Evolutionary conservation across 306 rosid genomes (phyloP).

Genomic region (Hippophae rhamnoides): DNA sequence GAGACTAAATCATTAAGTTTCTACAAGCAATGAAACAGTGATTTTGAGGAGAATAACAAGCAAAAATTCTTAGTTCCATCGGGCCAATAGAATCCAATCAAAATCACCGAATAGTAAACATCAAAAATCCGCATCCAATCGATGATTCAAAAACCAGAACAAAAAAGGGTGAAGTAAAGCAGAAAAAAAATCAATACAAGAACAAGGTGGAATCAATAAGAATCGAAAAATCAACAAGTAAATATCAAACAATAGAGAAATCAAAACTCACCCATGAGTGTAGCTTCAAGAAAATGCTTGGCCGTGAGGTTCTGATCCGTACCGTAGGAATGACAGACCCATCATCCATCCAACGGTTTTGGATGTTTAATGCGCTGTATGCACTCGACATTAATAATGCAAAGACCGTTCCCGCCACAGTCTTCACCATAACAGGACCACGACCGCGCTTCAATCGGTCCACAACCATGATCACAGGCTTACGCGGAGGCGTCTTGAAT

Average conservation of each 20-base stretch:
- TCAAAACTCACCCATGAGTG: conserved; percentile 61
- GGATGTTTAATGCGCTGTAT: conserved; percentile 50
- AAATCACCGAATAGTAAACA: not conserved
- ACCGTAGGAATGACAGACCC: conserved; percentile 55
- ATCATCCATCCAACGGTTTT: conserved; percentile 50
- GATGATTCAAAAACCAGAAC: not conserved
- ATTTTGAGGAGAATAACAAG: not conserved
- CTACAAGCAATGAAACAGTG: conserved; percentile 10
- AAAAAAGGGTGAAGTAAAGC: not conserved
- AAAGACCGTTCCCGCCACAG: not conserved
- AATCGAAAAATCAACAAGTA: not conserved
- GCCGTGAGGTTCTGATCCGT: conserved; percentile 95
- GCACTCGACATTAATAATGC: conserved; percentile 43
- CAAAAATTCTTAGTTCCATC: not conserved
- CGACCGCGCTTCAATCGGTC: too few species aligned
- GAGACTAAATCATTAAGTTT: not conserved
- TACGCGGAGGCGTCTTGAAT: conserved; percentile 81
- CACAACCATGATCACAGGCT: conserved; percentile 37
- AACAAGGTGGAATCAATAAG: not conserved
- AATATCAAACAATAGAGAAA: not conserved
- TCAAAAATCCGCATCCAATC: not conserved
- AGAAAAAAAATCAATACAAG: not conserved
- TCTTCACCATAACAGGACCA: too few species aligned
- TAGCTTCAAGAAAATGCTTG: conserved; percentile 70
- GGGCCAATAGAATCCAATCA: not conserved